These are phyloP conservation scores for Plasmodium inui DNA, from an alignment of 169 alveolate species.

Conservation along the genomic window DNA sequence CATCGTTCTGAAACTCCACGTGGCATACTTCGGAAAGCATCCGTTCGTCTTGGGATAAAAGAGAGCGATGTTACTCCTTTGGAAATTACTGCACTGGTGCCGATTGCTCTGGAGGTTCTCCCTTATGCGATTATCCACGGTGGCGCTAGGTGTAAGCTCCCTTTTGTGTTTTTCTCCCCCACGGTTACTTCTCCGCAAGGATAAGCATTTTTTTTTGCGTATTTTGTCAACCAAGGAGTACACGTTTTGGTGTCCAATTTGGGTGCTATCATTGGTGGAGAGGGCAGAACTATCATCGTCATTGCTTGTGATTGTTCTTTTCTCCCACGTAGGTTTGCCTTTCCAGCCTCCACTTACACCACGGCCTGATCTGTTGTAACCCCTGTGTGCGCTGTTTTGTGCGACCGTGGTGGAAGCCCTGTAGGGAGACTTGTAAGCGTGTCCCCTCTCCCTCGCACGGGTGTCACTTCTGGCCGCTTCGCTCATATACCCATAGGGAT, in stretches of 20 bases:
- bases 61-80: slow-evolving; percentile 19
- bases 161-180: neutral
- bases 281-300: neutral
- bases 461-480: neutral
- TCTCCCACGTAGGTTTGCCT: neutral
- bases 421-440: neutral
- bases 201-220: neutral
- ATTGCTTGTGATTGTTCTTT: neutral
- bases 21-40: slow-evolving; percentile 44
- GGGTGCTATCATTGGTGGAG: neutral
- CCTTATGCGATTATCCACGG: neutral
- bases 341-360: neutral
- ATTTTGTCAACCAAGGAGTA: neutral
- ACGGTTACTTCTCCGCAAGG: neutral
- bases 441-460: neutral
- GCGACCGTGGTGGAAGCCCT: neutral
- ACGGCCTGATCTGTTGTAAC: neutral
- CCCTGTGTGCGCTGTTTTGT: neutral
- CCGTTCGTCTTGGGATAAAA: slow-evolving; percentile 49
- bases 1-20: slow-evolving; percentile 43
- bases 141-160: neutral
- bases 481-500: neutral
- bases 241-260: neutral
- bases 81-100: neutral
- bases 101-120: neutral